Evolutionary conservation across 768 basidiomycete species (phyloP), one percentile per base, ranked within the genome.

Genomic region (Boletus edulis): DNA sequence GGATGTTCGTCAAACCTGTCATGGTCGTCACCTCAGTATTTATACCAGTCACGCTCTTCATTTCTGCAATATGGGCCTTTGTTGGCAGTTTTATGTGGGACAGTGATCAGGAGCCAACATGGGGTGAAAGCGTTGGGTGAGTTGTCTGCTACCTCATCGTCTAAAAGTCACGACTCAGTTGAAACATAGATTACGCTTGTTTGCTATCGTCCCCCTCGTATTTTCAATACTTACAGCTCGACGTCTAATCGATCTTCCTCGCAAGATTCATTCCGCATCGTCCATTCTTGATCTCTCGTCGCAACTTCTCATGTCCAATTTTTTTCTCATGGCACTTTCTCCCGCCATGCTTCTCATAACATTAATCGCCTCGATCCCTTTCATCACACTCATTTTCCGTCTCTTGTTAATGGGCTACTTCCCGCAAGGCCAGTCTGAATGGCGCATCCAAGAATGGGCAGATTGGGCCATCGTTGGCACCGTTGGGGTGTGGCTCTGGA

Each of bases 61-160:
- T 90, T 46, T 90, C 87, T 40, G 82, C 89, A 8, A 60, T 91
- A 24, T 91, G 90, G 83, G 89, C 90, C 1, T 92, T 93, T 68
- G 75, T 86, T 14, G 90, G 89, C 31, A 89, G 87, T 65, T 91
- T 91, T 60, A 76, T 82, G 74, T 82, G 79, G 76, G 79, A 78
- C 50, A 67, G 64, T n/a, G 66, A 72, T 51, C 67, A 68, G 40
- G 82, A 81, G 53, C 84, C 84, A 37, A 89, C 88, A 12, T 91
- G 89, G 90, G 87, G 89, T 47, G 88, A 91, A 72, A 88, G 86
- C 22, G 78, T 84, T 44, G 89, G 89, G 88, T 89, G 62, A 72
- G 86, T 74, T 14, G 15, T 41, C 58, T 17, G 34, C 18, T 51
- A 24, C 5, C 11, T 41, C 14, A 18, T 37, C 51, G 22, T 55